Conservation (phyloP, 768 basidiomycete species). For the Xerocomus brunneocitrinus region DNA sequence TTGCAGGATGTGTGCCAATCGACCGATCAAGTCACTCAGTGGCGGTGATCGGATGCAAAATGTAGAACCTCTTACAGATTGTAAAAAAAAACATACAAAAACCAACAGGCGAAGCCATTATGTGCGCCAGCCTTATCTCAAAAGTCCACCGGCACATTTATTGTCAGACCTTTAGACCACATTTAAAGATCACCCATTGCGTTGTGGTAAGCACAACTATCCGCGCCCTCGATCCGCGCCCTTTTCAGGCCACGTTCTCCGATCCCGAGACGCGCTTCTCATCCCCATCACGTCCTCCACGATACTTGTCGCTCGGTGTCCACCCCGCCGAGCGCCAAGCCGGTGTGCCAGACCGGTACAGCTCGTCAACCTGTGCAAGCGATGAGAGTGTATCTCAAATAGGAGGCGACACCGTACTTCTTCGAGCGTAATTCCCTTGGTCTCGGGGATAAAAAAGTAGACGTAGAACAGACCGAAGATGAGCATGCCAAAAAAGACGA, state of each 20-base stretch:
- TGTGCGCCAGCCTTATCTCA: no score
- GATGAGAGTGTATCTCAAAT: neutral
- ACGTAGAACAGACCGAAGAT: slow-evolving; percentile 68
- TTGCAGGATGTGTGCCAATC: no score
- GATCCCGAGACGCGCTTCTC: slow-evolving; percentile 25
- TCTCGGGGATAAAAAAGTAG: slow-evolving; percentile 76
- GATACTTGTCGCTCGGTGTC: slow-evolving; percentile 45
- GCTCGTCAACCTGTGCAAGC: slow-evolving; percentile 57
- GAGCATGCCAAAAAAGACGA: slow-evolving; percentile 76
- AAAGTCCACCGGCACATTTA: no score
- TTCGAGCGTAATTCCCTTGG: slow-evolving; percentile 70
- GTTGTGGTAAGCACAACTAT: neutral
- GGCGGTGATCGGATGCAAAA: no score
- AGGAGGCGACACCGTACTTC: neutral
- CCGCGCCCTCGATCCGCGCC: no score
- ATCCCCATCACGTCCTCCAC: slow-evolving; percentile 6
- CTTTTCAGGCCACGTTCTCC: slow-evolving; percentile 9
- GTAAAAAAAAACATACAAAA: no score
- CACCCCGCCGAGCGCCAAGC: slow-evolving; percentile 64
- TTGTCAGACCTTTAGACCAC: no score
- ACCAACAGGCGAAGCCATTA: no score
- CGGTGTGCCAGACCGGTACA: slow-evolving; percentile 62
- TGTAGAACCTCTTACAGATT: no score
- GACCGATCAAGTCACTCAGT: no score
- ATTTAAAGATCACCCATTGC: no score